Evolutionary conservation across 345 rosid genomes (phyloP).

Genomic region (Abelmoschus esculentus): DNA sequence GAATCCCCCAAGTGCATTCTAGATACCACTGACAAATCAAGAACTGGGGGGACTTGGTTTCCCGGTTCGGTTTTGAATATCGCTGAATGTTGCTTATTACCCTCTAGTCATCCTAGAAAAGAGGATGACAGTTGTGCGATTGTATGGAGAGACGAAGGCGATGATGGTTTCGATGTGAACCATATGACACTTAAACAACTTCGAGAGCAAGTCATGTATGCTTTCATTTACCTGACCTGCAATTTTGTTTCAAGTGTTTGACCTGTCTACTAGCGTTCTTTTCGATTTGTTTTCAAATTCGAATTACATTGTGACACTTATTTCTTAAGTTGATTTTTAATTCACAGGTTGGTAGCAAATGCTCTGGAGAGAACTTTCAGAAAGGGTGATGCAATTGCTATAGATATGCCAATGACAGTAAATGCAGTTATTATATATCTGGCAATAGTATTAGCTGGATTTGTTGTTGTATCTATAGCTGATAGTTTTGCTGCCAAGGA

Average conservation of each 20-base stretch:
- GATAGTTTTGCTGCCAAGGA: conserved; percentile 90
- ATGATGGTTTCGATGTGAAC: conserved; percentile 40
- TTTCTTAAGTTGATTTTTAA: background rate
- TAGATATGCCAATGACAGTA: conserved; percentile 96
- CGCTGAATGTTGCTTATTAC: conserved; percentile 70
- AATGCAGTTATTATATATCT: conserved; percentile 72
- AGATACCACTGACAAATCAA: conserved; percentile 45
- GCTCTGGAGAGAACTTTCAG: conserved; percentile 47
- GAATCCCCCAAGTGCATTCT: conserved; percentile 60
- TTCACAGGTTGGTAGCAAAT: conserved; percentile 68
- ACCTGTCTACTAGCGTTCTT: background rate
- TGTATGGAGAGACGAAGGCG: conserved; percentile 73
- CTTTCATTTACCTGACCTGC: background rate
- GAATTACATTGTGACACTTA: background rate
- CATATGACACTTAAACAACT: conserved; percentile 55
- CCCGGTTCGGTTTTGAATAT: conserved; percentile 67
- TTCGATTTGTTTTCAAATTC: no score
- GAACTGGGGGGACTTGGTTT: conserved; percentile 63
- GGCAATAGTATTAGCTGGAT: conserved; percentile 73
- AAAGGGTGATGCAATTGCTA: conserved; percentile 82
- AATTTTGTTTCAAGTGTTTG: background rate
- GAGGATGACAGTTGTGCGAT: conserved; percentile 52
- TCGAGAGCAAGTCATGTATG: conserved; percentile 79
- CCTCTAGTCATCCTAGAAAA: conserved; percentile 45
- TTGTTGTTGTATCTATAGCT: conserved; percentile 82